Base-by-base conservation (phyloP, 1,139 yeast species). In the Candida gigantensis region DNA sequence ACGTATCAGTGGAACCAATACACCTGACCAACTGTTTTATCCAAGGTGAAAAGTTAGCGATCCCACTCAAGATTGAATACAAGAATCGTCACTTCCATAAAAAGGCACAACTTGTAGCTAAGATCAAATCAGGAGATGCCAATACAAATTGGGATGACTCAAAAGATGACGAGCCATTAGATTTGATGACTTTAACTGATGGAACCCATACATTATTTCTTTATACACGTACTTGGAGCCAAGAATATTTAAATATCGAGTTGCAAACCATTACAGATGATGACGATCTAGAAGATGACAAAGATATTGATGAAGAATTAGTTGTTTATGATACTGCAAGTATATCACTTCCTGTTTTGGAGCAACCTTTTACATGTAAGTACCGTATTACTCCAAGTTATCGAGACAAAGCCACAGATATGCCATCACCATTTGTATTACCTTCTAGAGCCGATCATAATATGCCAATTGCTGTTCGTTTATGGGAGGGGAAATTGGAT, bases 381-480 rank as follows among this genome's bases (percentile, higher is more conserved):
- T 57, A 70, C 35, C 36, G 59, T 0, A 60, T 77, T 5, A 50
- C 60, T 6, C 81, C 82, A 4, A 47, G 67, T 15, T 51, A 57
- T 13, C 50, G 67, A 19, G 54, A 47, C 3, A 51, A 53, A 2
- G 28, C 34, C 0, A 42, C 41, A 18, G 69, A 65, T 25, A 60
- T 77, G 54, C 77, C 79, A 0, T 65, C 65, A 9, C 68, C 77
- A 1, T 74, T 76, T 40, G 46, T 67, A 3, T 35, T 65, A 14
- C 42, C 47, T 6, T 18, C 30, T 2, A 44, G 42, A 7, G 28
- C 39, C 3, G 49, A 41, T 13, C 37, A 36, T 21, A 34, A 35
- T 12, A 55, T 66, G 55, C 79, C 81, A 0, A 60, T 65, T 28
- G 72, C 74, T 3, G 55, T 67, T 3, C 57, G 84, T 36, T 45